Percentiles rank a stretch among this genome's conserved stretches.
phyloP scores from a whole-genome alignment of 345 rosid species.

The Salix dunnii region DNA sequence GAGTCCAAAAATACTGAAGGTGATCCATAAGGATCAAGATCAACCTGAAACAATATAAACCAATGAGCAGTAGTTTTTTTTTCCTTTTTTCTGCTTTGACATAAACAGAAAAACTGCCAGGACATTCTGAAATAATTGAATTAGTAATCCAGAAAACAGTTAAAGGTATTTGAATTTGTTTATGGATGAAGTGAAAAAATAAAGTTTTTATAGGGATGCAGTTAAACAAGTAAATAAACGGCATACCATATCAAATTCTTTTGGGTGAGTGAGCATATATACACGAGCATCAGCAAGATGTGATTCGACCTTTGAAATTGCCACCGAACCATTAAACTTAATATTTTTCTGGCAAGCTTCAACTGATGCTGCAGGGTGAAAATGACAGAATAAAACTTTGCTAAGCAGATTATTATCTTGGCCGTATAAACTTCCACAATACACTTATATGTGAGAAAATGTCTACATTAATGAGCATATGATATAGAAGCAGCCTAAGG shows the following conservation, averaged over 20 bases:
- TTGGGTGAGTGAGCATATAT: constrained; percentile 87
- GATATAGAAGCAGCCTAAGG: not conserved
- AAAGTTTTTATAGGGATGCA: not conserved
- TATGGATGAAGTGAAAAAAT: not conserved
- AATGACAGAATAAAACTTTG: constrained; percentile 1
- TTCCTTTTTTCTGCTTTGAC: not conserved
- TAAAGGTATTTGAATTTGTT: not conserved
- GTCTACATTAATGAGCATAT: not conserved
- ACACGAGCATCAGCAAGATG: constrained; percentile 95
- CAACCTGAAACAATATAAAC: constrained; percentile 60
- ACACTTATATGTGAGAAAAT: not conserved
- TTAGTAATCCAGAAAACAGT: not conserved
- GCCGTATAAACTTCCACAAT: not conserved
- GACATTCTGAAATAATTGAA: not conserved
- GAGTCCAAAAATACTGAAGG: constrained; percentile 95
- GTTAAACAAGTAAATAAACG: not conserved
- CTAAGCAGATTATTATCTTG: not conserved
- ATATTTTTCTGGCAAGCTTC: constrained; percentile 93
- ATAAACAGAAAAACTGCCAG: not conserved
- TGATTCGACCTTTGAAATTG: constrained; percentile 85
- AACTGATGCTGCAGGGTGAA: constrained; percentile 54
- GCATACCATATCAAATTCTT: constrained; percentile 92
- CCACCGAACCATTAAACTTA: constrained; percentile 85
- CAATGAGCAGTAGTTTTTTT: constrained; percentile 8
- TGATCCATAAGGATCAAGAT: constrained; percentile 98